Percentiles rank a stretch among this genome's conserved stretches.
phyloP scores from a whole-genome alignment of 169 alveolate species.

The Plasmodium gonderi region DNA sequence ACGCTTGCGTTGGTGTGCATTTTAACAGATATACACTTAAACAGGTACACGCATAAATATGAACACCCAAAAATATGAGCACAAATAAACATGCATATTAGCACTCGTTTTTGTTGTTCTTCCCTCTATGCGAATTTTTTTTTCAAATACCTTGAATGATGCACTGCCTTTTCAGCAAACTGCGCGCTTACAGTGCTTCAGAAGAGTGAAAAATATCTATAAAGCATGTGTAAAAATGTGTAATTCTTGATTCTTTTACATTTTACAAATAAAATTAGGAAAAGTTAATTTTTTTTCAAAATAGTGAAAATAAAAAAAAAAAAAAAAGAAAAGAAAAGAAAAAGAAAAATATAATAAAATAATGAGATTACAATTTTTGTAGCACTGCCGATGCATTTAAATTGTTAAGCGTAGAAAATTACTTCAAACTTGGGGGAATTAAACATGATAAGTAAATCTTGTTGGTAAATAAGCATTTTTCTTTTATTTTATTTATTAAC shows the following conservation, averaged over 20 bases:
- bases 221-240: background rate
- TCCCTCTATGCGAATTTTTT: background rate
- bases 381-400: constrained; percentile 14
- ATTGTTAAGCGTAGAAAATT: background rate
- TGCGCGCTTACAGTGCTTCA: background rate
- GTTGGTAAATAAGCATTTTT: background rate
- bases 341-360: background rate
- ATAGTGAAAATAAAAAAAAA: background rate
- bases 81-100: background rate
- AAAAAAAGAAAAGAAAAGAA: background rate
- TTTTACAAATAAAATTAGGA: background rate
- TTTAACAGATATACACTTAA: too few species aligned
- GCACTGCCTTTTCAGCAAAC: background rate
- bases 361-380: background rate
- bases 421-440: background rate
- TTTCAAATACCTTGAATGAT: background rate
- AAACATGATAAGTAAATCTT: background rate
- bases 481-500: background rate
- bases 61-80: too few species aligned
- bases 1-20: too few species aligned
- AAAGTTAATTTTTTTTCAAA: background rate
- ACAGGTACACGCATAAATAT: too few species aligned
- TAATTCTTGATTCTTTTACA: background rate
- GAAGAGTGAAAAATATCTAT: background rate
- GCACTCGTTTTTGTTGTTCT: background rate